These are phyloP conservation scores for Passalora sequoiae DNA, from an alignment of 2,329 filamentous ascomycete species.

Conservation along the genomic window DNA sequence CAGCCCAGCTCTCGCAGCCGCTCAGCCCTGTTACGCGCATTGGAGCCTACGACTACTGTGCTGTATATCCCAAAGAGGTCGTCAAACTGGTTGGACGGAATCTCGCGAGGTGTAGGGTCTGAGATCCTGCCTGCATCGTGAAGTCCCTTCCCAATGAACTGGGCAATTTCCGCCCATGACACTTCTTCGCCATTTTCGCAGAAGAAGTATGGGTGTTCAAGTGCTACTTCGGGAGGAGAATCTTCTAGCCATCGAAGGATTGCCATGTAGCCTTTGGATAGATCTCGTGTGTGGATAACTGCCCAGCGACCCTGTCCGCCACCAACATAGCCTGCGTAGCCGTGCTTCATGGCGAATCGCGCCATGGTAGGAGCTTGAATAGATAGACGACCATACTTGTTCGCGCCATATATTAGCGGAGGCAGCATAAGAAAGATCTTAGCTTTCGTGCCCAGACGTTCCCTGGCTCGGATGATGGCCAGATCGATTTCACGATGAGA, in stretches of 20 bases:
- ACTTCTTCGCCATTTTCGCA: constrained; percentile 41
- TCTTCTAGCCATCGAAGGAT: constrained; percentile 41
- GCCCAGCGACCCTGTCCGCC: constrained; percentile 39
- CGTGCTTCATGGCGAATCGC: constrained; percentile 46
- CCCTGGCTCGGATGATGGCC: constrained; percentile 36
- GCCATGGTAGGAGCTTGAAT: constrained; percentile 46
- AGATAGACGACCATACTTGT: constrained; percentile 37
- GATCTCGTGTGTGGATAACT: constrained; percentile 44
- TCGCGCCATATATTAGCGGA: constrained; percentile 43
- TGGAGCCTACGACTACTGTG: constrained; percentile 34
- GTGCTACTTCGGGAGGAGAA: constrained; percentile 26
- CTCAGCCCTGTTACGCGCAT: constrained; percentile 38
- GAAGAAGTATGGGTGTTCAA: constrained; percentile 45
- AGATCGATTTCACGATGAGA: constrained; percentile 45
- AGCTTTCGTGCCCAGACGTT: constrained; percentile 36
- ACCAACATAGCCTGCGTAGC: constrained; percentile 42
- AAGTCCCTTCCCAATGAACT: constrained; percentile 34
- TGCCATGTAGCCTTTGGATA: constrained; percentile 40
- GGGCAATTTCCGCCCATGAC: constrained; percentile 38
- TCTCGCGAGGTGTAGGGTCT: constrained; percentile 31
- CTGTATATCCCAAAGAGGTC: constrained; percentile 32
- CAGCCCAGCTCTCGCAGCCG: constrained; percentile 40
- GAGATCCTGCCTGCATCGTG: constrained; percentile 33
- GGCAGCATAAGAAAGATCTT: constrained; percentile 46
- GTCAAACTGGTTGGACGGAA: constrained; percentile 33